A percentile compares a stretch with the other conserved stretches of the same genome.
These are phyloP conservation scores for Pseudoscleropodium purum DNA, from an alignment of 225 moss, liverwort and hornwort genomes.

Conservation along the genomic window DNA sequence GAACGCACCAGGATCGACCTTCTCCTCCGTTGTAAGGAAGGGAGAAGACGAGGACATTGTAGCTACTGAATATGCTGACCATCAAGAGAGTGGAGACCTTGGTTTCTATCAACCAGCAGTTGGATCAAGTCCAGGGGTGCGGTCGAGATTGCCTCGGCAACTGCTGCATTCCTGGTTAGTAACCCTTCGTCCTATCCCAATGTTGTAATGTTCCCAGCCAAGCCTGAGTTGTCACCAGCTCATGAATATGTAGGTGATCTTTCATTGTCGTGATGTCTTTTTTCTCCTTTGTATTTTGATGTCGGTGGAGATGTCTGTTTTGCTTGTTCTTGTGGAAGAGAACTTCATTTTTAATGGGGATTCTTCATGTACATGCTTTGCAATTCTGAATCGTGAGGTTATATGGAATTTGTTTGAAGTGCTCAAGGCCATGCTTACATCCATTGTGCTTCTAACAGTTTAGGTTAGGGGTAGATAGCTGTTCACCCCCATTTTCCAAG, in stretches of 20 bases:
- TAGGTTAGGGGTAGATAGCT: neutral
- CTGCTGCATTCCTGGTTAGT: slow-evolving; percentile 68
- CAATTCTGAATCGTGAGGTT: neutral
- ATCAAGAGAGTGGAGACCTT: slow-evolving; percentile 57
- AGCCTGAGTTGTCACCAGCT: neutral
- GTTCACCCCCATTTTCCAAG: neutral
- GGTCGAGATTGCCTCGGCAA: slow-evolving; percentile 49
- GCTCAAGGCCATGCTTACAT: neutral
- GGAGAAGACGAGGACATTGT: slow-evolving; percentile 1
- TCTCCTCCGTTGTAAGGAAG: neutral
- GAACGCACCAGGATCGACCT: slow-evolving; percentile 17
- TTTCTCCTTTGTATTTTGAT: neutral
- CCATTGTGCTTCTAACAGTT: neutral
- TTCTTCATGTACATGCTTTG: neutral
- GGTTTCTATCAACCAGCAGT: slow-evolving; percentile 57
- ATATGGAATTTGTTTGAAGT: neutral
- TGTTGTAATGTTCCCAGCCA: neutral
- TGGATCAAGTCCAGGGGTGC: slow-evolving; percentile 39
- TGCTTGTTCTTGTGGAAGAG: neutral
- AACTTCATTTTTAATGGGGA: neutral
- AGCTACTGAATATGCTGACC: slow-evolving; percentile 44
- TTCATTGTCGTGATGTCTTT: neutral
- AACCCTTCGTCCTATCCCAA: neutral
- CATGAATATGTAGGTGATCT: neutral
- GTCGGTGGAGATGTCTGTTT: neutral